Base-by-base conservation (phyloP, 106 monocot genomes). In the Phalaenopsis equestris region DNA sequence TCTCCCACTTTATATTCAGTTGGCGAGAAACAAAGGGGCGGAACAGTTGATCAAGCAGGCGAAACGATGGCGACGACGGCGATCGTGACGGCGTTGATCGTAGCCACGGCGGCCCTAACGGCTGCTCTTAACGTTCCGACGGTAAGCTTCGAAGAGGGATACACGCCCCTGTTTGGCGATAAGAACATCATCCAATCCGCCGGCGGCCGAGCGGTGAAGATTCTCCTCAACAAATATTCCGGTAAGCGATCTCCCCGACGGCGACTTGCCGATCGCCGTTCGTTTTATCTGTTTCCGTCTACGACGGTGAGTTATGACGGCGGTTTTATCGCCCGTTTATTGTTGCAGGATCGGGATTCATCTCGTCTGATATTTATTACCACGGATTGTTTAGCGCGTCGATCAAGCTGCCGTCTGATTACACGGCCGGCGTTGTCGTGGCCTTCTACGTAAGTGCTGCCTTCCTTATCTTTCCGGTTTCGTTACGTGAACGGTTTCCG, bases 111-210 rank as follows among this genome's bases (percentile, higher is more conserved):
- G 42, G 19, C 6, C 3, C 3, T 45, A 14, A 15, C 70, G 41
- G 39, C 76, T 19, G 65, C 55, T 12, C 73, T 78, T 18, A 77
- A 83, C 80, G 87, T 82, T 4, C 42, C 81, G 73, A 42, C 85
- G 38, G n/a, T 86, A 1, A 15, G 79, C 36, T 90, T 90, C 84
- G 87, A 90, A 41, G 87, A 86, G 48, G 90, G 87, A 3, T 90
- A 78, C 83, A 41, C 81, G 6, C 81, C 76, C 19, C 74, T 90
- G 24, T 90, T 90, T 65, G 90, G 90, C 37, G 79, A 86, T 8
- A 72, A 17, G 39, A 90, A 90, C 80, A 81, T 90, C 73, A 80
- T 82, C 3, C 81, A 56, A 18, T 90, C 90, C 2, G 55, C 73
- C 24, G 83, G 88, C 41, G 82, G 86, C 11, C 70, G 81, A 17